Base-by-base conservation (phyloP, 2,329 filamentous ascomycete genomes). In the Penicillium sp. region DNA sequence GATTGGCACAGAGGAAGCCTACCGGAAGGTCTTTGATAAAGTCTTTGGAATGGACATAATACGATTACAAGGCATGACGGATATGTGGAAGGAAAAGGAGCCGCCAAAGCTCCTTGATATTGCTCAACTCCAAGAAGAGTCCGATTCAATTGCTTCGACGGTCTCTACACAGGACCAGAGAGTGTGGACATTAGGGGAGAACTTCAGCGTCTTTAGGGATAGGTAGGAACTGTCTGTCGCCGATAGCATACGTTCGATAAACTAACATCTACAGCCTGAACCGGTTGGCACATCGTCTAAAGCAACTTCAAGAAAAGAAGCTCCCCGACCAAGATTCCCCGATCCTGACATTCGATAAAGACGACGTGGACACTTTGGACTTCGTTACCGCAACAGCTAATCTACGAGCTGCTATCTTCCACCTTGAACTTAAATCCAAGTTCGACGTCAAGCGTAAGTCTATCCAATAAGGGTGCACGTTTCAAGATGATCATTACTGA, bases 301-400 rank as follows among this genome's bases (percentile, higher is more conserved):
- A 88, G 50, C 80, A 86, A 48, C 78, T 89, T 56, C 87, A 87
- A 71, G 74, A 78, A 2, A 78, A 79, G 0, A 79, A 77, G 1
- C 78, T 65, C 66, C 71, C 59, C 4, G 67, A 66, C 13, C 53
- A 67, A 14, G 20, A 34, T 5, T 58, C 68, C 13, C 85, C 89
- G 2, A 82, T 87, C 31, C 87, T 99, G 50, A 85, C 84, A 2
- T 99, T 99, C 69, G 94, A 99, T 79, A 99, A 99, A 77, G 94
- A 99, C 70, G 94, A 99, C 68, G 85, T 88, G 35, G 93, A 97
- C 69, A 97, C 93, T 0, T 81, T 99, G 8, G 92, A 99, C 69
- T 97, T 99, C 72, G 94, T 99, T 7, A 85, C 92, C 1, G 86
- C 94, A 0, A 90, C 89, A 64, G 91, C 93, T 31, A 99, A 99